A percentile compares a stretch with the other conserved stretches of the same genome.
Evolutionary conservation across 1,284 basidiomycete genomes (phyloP).

Genomic region (Entoloma clypeatum): DNA sequence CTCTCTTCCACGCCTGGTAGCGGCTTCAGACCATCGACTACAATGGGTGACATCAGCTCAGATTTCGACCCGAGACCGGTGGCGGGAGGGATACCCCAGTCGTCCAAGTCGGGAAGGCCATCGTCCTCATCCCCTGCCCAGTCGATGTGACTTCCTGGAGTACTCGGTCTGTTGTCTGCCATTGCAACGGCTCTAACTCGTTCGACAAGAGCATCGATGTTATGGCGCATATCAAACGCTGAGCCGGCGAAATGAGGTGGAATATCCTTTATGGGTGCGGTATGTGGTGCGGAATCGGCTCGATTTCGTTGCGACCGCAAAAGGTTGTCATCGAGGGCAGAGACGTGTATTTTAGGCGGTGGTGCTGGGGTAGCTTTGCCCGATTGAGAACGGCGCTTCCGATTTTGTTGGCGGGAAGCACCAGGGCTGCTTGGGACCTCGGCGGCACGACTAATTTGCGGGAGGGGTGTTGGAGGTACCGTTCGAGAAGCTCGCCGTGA

Average conservation of each 20-base stretch:
- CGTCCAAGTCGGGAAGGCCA: conserved; percentile 73
- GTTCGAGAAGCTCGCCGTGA: conserved; percentile 35
- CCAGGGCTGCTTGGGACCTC: conserved; percentile 30
- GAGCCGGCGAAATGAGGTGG: conserved; percentile 54
- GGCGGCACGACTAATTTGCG: conserved; percentile 24
- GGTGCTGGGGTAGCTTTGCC: conserved; percentile 22
- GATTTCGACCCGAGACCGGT: conserved; percentile 29
- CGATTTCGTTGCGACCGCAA: conserved; percentile 30
- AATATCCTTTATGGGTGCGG: conserved; percentile 46
- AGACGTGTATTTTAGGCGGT: conserved; percentile 29
- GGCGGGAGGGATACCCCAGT: conserved; percentile 66
- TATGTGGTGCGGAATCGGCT: conserved; percentile 29
- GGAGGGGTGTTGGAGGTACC: conserved; percentile 30
- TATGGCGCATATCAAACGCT: conserved; percentile 48
- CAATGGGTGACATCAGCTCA: conserved; percentile 62
- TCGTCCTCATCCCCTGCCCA: conserved; percentile 85
- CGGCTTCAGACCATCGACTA: conserved; percentile 59
- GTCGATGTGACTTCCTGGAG: conserved; percentile 75
- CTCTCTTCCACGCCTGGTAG: conserved; percentile 45
- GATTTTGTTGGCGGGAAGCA: conserved; percentile 35
- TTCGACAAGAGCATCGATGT: conserved; percentile 70
- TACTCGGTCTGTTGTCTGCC: conserved; percentile 59
- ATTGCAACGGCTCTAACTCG: conserved; percentile 67
- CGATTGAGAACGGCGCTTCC: conserved; percentile 38
- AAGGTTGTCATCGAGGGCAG: conserved; percentile 27